Conservation (phyloP, 2,329 filamentous ascomycete genomes). For the Diaporthe helianthi region DNA sequence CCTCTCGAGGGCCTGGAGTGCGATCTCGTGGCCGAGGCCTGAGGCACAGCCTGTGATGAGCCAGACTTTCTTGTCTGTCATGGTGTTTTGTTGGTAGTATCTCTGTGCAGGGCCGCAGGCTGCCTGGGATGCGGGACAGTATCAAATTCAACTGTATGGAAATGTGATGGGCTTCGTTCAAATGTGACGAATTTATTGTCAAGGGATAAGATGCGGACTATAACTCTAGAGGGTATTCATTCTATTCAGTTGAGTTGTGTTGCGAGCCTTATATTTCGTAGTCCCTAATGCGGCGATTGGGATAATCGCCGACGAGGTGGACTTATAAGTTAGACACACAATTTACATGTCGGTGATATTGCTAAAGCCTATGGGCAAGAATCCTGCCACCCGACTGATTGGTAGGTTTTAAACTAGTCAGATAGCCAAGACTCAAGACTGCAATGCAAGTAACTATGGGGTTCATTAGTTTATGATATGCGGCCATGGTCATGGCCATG, state of each 20-base stretch:
- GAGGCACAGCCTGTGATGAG: constrained; percentile 15
- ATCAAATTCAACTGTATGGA: background rate
- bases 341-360: background rate
- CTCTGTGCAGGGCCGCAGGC: no score
- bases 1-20: background rate
- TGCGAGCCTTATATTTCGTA: background rate
- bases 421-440: background rate
- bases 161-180: no score
- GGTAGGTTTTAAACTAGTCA: background rate
- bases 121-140: background rate
- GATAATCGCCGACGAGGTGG: background rate
- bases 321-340: background rate
- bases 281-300: background rate
- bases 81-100: background rate
- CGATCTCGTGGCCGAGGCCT: constrained; percentile 1
- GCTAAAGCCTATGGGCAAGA: background rate
- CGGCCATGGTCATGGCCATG: no score
- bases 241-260: background rate
- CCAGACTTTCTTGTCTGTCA: background rate
- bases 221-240: no score
- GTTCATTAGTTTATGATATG: background rate
- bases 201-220: background rate
- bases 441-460: background rate
- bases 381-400: background rate
- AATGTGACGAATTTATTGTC: no score